These are phyloP conservation scores for Saccharomyces pastorianus DNA, from an alignment of 1,139 yeast genomes.

Conservation along the genomic window DNA sequence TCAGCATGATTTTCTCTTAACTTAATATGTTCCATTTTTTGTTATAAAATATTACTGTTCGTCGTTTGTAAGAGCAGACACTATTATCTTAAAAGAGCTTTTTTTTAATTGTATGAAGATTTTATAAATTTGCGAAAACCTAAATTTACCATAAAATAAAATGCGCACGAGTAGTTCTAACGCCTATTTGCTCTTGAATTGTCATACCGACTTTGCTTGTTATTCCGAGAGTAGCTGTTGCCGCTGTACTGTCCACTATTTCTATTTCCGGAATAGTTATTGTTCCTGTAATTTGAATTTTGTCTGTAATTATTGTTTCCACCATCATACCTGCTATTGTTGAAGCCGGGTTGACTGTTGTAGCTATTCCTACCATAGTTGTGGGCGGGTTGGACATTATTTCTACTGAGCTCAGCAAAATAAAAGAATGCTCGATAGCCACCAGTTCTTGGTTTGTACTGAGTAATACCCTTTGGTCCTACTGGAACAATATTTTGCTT, in stretches of 20 bases:
- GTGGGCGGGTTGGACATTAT: conserved; percentile 15
- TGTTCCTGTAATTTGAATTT: conserved; percentile 14
- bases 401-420: conserved; percentile 19
- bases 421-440: conserved; percentile 35
- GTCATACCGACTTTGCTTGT: background rate
- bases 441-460: conserved; percentile 36
- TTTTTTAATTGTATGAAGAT: background rate
- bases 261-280: background rate
- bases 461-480: conserved; percentile 34
- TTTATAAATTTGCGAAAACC: background rate
- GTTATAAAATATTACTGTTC: background rate
- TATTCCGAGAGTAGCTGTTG: background rate
- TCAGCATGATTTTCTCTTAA: background rate
- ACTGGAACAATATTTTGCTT: conserved; percentile 29
- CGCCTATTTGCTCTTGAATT: background rate
- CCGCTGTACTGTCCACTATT: conserved; percentile 1
- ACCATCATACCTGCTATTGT: conserved; percentile 6
- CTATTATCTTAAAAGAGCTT: background rate
- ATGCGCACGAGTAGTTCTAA: background rate
- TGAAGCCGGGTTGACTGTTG: conserved; percentile 1
- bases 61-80: background rate
- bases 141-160: background rate
- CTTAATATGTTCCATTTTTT: background rate
- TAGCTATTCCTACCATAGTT: background rate
- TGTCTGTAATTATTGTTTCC: conserved; percentile 5